Conservation (phyloP, 257 asterid species). For the Buddleja alternifolia region DNA sequence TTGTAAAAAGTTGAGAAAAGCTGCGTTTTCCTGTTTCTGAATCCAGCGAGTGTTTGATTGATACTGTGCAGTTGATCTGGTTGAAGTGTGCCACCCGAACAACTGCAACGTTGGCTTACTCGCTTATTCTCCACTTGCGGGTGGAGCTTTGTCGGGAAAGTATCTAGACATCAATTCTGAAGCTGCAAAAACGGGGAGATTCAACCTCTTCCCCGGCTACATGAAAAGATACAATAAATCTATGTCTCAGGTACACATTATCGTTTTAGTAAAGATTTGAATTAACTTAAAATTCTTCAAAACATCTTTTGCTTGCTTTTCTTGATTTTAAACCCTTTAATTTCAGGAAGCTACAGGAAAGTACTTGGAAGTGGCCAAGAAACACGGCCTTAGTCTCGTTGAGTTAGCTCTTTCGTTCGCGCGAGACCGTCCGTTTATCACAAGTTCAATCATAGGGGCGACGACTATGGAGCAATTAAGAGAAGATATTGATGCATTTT, state of each 20-base stretch:
- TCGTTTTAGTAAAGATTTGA: not conserved
- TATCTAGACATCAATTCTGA: conserved; percentile 72
- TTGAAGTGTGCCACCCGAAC: conserved; percentile 92
- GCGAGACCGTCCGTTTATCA: conserved; percentile 75
- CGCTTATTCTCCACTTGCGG: conserved; percentile 90
- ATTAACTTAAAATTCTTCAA: not conserved
- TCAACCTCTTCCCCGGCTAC: conserved; percentile 82
- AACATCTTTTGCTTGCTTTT: not conserved
- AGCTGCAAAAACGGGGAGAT: conserved; percentile 78
- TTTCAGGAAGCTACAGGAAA: conserved; percentile 74
- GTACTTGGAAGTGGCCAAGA: conserved; percentile 75
- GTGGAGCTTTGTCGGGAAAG: conserved; percentile 82
- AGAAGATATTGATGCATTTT: conserved; percentile 76
- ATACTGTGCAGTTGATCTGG: conserved; percentile 73
- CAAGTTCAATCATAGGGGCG: conserved; percentile 86
- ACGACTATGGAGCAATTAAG: conserved; percentile 73
- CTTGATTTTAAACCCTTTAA: conserved; percentile 7
- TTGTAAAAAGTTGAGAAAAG: not conserved
- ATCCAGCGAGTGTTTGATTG: conserved; percentile 26
- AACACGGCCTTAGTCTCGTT: conserved; percentile 68
- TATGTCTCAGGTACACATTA: conserved; percentile 56
- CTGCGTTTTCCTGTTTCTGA: no score
- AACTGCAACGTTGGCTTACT: conserved; percentile 85
- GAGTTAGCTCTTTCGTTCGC: conserved; percentile 83
- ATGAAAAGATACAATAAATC: conserved; percentile 92